Conservation (phyloP, 2,329 filamentous ascomycete genomes). For the Botrytis cinerea region DNA sequence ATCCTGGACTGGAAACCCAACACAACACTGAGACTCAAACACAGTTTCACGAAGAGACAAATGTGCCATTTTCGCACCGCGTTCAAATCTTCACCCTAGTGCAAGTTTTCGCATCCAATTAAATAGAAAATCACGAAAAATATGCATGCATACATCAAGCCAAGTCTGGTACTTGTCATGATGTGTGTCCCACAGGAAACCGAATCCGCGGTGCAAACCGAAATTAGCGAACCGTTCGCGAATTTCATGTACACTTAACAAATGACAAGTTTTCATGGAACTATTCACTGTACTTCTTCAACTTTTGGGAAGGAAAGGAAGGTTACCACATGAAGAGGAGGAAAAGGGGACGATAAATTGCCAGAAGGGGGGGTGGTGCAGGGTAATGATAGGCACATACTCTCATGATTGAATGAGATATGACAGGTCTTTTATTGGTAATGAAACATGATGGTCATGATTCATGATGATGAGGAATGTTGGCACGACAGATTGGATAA, state of each 20-base stretch:
- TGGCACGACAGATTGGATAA: conserved; percentile 10
- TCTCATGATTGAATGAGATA: conserved; percentile 17
- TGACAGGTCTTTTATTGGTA: conserved; percentile 6
- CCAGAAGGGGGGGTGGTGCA: neutral
- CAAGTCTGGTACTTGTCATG: conserved; percentile 33
- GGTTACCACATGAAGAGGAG: conserved; percentile 23
- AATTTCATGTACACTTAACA: conserved; percentile 11
- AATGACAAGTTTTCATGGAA: conserved; percentile 21
- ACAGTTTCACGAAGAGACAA: conserved; percentile 9
- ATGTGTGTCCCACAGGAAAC: conserved; percentile 35
- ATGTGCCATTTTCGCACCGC: conserved; percentile 5
- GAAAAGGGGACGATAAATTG: conserved; percentile 15
- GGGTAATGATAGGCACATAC: conserved; percentile 15
- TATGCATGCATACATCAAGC: conserved; percentile 30
- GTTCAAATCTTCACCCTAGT: conserved; percentile 28
- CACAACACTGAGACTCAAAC: conserved; percentile 22
- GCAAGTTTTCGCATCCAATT: conserved; percentile 21
- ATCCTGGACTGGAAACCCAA: conserved; percentile 24
- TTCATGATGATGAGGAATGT: conserved; percentile 17
- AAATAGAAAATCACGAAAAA: conserved; percentile 3
- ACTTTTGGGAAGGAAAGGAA: neutral
- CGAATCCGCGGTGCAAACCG: conserved; percentile 38
- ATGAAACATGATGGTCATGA: conserved; percentile 10
- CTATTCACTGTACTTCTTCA: neutral
- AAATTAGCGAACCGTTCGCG: conserved; percentile 7